Evolutionary conservation across 1,139 yeast genomes (phyloP), one percentile per base, ranked within the genome.

Genomic region (Zhuliangozyma blackwelliae): DNA sequence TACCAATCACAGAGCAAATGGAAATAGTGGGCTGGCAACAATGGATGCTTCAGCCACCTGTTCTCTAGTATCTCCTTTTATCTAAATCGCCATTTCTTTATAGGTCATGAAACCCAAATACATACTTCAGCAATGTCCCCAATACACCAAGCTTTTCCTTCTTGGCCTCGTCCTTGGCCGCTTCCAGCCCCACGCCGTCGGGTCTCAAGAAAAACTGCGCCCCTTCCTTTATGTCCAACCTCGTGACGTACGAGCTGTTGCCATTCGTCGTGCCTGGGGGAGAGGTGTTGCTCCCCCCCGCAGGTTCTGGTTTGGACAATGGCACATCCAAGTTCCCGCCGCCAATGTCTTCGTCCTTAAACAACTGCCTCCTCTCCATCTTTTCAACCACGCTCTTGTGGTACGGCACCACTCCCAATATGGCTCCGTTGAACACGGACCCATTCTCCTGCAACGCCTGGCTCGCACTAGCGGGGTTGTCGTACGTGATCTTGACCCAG

Each of bases 391-490:
- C 74, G 28, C 66, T 67, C 47, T 75, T 79, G 35, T 75, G 67
- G 57, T 82, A 77, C 29, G 92, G 79, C 12, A 85, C 79, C 40
- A 92, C 92, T 1, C 96, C 96, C 39, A 87, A 67, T 37, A 83
- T 68, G 12, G 76, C 73, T 0, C 89, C 92, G 37, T 82, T 82
- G 48, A 82, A 73, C 2, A 83, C 76, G 13, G 73, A 63, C 1
- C 95, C 95, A 52, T 86, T 87, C 50, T 89, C 96, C 46, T 82
- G 81, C 31, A 89, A 63, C 0, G 97, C 97, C 39, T 94, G 80
- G 22, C 79, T 61, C 1, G 97, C 96, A 10, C 90, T 75, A 4
- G 81, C 68, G 4, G 86, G 77, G 43, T 81, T 82, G 41, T 80
- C 86, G 57, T 79, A 92, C 1, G 97, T 89, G 37, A 92, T 59